Conservation (phyloP, 768 basidiomycete species). For the Pulveroboletus sp. region DNA sequence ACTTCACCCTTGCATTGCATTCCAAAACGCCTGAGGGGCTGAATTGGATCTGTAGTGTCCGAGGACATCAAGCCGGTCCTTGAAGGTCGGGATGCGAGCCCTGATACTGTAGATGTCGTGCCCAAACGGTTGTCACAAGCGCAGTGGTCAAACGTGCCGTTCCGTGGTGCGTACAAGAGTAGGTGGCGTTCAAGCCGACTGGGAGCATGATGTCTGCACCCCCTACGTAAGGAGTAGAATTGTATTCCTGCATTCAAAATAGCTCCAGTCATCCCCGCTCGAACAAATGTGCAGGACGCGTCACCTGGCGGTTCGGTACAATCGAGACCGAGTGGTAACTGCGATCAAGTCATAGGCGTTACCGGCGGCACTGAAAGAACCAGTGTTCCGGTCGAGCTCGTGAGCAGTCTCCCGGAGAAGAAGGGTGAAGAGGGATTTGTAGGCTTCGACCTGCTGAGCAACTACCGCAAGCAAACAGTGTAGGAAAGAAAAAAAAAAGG, state of each 20-base stretch:
- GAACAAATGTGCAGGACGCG: background rate
- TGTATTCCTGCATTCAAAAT: conserved; percentile 47
- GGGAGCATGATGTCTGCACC: conserved; percentile 66
- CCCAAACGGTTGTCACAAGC: conserved; percentile 71
- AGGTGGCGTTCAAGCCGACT: conserved; percentile 57
- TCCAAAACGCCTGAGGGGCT: conserved; percentile 75
- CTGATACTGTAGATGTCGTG: conserved; percentile 60
- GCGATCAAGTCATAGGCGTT: conserved; percentile 46
- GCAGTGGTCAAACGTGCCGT: conserved; percentile 63
- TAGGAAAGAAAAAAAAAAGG: background rate
- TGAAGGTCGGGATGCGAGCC: conserved; percentile 61
- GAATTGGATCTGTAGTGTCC: conserved; percentile 65
- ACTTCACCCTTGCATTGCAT: conserved; percentile 30
- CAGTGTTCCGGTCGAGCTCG: conserved; percentile 66
- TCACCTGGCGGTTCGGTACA: conserved; percentile 45
- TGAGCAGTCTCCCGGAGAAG: conserved; percentile 71
- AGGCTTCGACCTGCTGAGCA: conserved; percentile 56
- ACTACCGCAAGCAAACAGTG: conserved; percentile 56
- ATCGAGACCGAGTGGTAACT: conserved; percentile 59
- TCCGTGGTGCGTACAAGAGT: conserved; percentile 62
- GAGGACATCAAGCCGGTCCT: conserved; percentile 51
- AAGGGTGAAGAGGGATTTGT: conserved; percentile 64
- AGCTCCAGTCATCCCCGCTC: background rate
- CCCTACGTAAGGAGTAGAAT: conserved; percentile 51
- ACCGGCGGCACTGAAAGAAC: conserved; percentile 57